Conservation (phyloP, 2,329 filamentous ascomycete species). For the Colletotrichum eremochloae region DNA sequence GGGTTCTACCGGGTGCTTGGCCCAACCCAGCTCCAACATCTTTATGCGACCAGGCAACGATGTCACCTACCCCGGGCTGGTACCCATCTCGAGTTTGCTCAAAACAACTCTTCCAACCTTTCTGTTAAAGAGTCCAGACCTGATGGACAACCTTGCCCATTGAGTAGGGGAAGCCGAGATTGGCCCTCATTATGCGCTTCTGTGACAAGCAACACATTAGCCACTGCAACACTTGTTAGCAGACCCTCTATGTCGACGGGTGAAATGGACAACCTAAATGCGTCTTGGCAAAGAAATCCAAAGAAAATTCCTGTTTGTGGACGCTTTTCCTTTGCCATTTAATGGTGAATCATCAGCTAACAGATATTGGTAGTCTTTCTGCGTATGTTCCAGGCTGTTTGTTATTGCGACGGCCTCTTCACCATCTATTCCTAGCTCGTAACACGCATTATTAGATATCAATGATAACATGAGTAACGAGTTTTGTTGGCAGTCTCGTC, state of each 20-base stretch:
- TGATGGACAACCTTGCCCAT: background rate
- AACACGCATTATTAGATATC: too few species aligned
- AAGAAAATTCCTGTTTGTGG: too few species aligned
- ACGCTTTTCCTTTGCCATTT: background rate
- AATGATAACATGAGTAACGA: background rate
- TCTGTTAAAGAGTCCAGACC: background rate
- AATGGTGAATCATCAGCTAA: background rate
- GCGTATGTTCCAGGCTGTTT: background rate
- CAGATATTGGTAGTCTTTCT: background rate
- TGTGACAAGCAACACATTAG: background rate
- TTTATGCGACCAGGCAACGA: background rate
- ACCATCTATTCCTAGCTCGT: background rate
- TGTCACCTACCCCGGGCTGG: background rate
- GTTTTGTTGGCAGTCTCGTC: background rate
- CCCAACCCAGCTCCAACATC: background rate
- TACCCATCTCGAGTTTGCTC: background rate
- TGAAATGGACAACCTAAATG: background rate
- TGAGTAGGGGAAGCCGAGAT: conserved; percentile 8
- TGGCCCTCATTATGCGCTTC: conserved; percentile 7
- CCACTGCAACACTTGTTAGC: background rate
- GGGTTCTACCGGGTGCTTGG: background rate
- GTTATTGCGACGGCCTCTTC: background rate
- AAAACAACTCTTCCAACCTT: background rate
- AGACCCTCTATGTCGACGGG: background rate
- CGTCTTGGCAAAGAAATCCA: background rate